Conservation (phyloP, 83 land plant species). For the Diphasiastrum complanatum region DNA sequence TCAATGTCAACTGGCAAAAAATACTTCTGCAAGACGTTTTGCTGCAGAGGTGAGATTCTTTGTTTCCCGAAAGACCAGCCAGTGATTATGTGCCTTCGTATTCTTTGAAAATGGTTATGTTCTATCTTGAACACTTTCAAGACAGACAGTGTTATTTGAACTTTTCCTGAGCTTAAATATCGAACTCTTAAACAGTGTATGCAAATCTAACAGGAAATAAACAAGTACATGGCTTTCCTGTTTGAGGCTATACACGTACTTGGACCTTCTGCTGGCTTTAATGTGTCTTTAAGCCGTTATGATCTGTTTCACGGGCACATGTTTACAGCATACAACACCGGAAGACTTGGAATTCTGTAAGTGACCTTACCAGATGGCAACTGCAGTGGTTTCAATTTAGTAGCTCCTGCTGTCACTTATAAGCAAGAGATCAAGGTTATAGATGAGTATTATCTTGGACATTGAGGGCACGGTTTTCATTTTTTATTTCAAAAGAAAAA, state of each 20-base stretch:
- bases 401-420: not conserved
- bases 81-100: conserved; percentile 2
- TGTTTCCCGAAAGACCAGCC: not conserved
- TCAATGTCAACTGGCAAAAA: conserved; percentile 63
- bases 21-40: conserved; percentile 71
- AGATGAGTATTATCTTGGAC: not conserved
- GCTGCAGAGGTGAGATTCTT: conserved; percentile 38
- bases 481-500: not conserved
- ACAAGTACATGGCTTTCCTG: conserved; percentile 66
- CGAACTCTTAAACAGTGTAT: not conserved
- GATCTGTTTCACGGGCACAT: conserved; percentile 95
- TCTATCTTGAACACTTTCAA: not conserved
- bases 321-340: conserved; percentile 55
- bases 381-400: not conserved
- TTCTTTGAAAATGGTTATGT: not conserved
- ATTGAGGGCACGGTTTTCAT: not conserved
- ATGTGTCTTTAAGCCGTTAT: conserved; percentile 67
- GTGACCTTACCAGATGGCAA: conserved; percentile 10
- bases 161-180: conserved; percentile 6
- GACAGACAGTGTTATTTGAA: not conserved
- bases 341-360: conserved; percentile 91
- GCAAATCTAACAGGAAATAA: conserved; percentile 53
- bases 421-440: no score
- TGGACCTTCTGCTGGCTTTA: conserved; percentile 66
- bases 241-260: conserved; percentile 62